Evolutionary conservation across 1,284 basidiomycete species (phyloP).

Genomic region (Lentinula novae-zelandiae): DNA sequence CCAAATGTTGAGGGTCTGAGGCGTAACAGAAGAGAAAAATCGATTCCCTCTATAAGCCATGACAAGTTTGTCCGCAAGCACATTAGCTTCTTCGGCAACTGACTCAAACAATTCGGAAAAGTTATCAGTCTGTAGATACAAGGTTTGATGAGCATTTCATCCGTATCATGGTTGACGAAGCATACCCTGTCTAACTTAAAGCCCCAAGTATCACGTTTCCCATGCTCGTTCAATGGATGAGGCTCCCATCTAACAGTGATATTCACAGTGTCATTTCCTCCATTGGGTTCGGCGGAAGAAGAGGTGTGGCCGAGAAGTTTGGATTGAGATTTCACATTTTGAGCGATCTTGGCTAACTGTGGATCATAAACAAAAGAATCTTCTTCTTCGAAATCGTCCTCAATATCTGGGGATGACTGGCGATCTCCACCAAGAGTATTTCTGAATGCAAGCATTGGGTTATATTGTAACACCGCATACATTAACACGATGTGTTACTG

Average conservation of each 20-base stretch:
- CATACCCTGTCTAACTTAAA: conserved; percentile 60
- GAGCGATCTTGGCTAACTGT: conserved; percentile 54
- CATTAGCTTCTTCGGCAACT: conserved; percentile 53
- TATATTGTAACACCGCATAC: not conserved
- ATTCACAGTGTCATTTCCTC: conserved; percentile 34
- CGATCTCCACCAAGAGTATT: conserved; percentile 39
- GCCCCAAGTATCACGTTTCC: conserved; percentile 37
- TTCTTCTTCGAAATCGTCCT: conserved; percentile 37
- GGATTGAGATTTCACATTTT: conserved; percentile 22
- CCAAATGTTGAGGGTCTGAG: conserved; percentile 62
- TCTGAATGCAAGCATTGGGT: conserved; percentile 26
- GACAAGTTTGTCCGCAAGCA: conserved; percentile 48
- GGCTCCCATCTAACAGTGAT: conserved; percentile 59
- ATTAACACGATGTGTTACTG: conserved; percentile 18
- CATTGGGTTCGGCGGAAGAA: conserved; percentile 20
- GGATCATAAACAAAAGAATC: conserved; percentile 46
- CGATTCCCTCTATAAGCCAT: conserved; percentile 56
- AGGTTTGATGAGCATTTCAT: not conserved
- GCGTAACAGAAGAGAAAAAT: conserved; percentile 64
- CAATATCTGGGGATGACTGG: conserved; percentile 33
- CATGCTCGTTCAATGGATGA: conserved; percentile 50
- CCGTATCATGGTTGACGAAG: conserved; percentile 9
- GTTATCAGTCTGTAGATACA: conserved; percentile 46
- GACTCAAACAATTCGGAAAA: conserved; percentile 61
- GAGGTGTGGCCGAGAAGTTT: conserved; percentile 14